Evolutionary conservation across 2,329 filamentous ascomycete genomes (phyloP).

Genomic region (Colletotrichum lini): DNA sequence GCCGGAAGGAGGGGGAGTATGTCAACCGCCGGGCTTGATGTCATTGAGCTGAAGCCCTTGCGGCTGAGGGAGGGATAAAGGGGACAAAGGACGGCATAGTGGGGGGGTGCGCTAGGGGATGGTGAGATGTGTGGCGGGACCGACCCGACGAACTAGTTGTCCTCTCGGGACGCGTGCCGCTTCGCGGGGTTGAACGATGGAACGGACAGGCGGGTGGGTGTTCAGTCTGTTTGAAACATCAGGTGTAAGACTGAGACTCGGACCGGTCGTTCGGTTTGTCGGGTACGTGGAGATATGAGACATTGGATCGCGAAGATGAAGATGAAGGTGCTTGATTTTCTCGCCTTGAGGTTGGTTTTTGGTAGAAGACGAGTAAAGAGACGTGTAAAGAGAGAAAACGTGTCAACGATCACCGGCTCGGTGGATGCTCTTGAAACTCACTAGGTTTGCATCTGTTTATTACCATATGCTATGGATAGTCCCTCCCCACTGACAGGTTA

Average conservation of each 20-base stretch:
- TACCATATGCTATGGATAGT: neutral
- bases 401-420: neutral
- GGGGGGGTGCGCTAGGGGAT: neutral
- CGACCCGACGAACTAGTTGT: too few species aligned
- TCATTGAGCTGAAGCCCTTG: neutral
- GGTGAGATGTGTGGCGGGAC: slow-evolving; percentile 4
- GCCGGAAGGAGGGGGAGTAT: neutral
- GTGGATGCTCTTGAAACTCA: neutral
- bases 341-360: too few species aligned
- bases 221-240: neutral
- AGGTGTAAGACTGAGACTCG: neutral
- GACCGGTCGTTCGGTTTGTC: neutral
- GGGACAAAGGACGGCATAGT: neutral
- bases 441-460: too few species aligned
- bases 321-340: neutral
- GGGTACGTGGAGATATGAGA: neutral
- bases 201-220: neutral
- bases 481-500: too few species aligned
- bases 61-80: neutral
- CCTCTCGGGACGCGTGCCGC: neutral
- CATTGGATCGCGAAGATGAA: neutral
- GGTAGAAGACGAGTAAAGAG: too few species aligned
- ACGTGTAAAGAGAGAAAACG: neutral
- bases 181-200: too few species aligned
- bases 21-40: slow-evolving; percentile 1